phyloP scores from a whole-genome alignment of 1,139 yeast species.

The Blastobotrys arbuscula region DNA sequence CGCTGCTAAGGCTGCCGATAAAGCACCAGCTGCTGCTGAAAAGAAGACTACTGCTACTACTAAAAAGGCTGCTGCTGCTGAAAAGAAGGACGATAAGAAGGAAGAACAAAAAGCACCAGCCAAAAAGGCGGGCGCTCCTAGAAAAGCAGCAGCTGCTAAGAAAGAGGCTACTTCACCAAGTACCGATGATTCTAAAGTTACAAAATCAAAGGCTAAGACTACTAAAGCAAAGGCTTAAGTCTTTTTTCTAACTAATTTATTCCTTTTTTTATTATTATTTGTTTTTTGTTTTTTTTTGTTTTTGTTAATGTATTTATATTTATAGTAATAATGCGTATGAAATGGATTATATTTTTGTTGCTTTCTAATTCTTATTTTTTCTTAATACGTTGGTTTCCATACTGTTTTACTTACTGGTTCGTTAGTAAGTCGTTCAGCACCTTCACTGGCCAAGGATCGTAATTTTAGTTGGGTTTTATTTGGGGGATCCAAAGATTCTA shows the following conservation, averaged over 20 bases:
- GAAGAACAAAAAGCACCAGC: not conserved
- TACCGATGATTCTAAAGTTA: not conserved
- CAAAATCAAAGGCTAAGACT: conserved; percentile 3
- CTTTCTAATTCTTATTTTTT: not conserved
- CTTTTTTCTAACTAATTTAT: conserved; percentile 5
- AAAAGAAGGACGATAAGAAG: conserved; percentile 9
- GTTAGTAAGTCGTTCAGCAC: not conserved
- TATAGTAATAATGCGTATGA: conserved; percentile 2
- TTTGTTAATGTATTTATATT: conserved; percentile 12
- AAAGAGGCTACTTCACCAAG: not conserved
- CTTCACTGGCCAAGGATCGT: conserved; percentile 16
- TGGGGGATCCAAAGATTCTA: conserved; percentile 28
- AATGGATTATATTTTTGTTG: too few species aligned
- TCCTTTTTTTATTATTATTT: not conserved
- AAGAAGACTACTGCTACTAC: conserved; percentile 27
- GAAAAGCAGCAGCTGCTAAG: not conserved
- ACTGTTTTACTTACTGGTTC: conserved; percentile 1
- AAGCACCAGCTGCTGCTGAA: conserved; percentile 20
- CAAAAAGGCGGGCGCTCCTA: not conserved
- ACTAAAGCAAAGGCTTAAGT: not conserved
- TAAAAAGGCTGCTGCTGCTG: conserved; percentile 18
- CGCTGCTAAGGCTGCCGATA: conserved; percentile 23
- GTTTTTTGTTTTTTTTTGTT: conserved; percentile 3
- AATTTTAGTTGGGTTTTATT: conserved; percentile 26
- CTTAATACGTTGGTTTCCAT: conserved; percentile 4